A percentile compares a stretch with the other conserved stretches of the same genome.
phyloP scores from a whole-genome alignment of 2,329 filamentous ascomycete genomes.

The Sporothrix luriei region DNA sequence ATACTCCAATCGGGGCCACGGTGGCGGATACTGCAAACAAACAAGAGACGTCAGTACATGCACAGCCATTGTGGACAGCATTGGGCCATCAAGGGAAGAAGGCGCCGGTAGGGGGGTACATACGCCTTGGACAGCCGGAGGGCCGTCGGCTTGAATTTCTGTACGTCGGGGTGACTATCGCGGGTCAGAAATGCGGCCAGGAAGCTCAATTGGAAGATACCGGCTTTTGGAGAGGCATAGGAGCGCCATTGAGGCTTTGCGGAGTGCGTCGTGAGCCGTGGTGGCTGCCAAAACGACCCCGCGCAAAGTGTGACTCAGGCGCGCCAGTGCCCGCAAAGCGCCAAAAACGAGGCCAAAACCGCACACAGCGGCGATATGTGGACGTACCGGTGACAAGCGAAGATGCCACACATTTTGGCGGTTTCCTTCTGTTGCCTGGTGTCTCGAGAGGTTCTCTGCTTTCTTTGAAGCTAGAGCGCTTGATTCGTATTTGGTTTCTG shows the following conservation, averaged over 20 bases:
- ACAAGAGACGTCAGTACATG: constrained; percentile 39
- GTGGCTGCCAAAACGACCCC: constrained; percentile 29
- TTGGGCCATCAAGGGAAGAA: constrained; percentile 17
- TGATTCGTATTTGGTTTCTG: not conserved
- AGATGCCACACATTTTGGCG: constrained; percentile 85
- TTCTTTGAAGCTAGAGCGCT: not conserved
- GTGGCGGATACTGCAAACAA: constrained; percentile 74
- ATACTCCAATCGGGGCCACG: constrained; percentile 97
- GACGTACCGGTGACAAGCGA: constrained; percentile 86
- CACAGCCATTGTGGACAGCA: constrained; percentile 38
- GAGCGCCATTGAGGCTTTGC: not conserved
- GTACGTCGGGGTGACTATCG: constrained; percentile 81
- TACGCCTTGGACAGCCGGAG: constrained; percentile 93
- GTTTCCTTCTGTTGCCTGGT: not conserved
- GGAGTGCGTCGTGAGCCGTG: not conserved
- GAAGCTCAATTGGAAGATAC: constrained; percentile 20
- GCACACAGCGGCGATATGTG: constrained; percentile 26
- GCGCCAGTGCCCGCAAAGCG: constrained; percentile 42
- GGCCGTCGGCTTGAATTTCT: constrained; percentile 94
- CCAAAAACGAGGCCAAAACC: constrained; percentile 22
- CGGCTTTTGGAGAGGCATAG: not conserved
- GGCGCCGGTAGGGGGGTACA: constrained; percentile 45
- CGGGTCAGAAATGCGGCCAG: constrained; percentile 18
- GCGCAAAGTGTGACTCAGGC: constrained; percentile 34
- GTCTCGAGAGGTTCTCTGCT: constrained; percentile 2